Percentiles rank a stretch among this genome's conserved stretches.
Evolutionary conservation across 371 early-diverging fungal species (phyloP).

Genomic region (Saksenaea oblongispora): DNA sequence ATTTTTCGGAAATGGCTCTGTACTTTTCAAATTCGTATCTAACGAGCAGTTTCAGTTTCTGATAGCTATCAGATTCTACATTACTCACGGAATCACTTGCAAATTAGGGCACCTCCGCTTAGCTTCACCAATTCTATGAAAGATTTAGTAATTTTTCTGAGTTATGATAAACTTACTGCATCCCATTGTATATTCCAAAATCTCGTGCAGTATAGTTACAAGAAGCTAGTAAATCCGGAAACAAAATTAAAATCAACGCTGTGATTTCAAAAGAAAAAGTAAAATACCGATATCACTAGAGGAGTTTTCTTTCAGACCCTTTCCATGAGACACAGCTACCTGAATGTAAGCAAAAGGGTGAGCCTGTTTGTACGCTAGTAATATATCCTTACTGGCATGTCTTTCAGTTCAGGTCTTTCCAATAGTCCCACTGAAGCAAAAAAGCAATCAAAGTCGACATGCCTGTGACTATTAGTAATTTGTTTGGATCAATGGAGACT

Average conservation of each 20-base stretch:
- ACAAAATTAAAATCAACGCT: neutral
- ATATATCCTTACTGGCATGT: slow-evolving; percentile 59
- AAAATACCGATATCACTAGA: slow-evolving; percentile 42
- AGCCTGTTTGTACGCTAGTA: neutral
- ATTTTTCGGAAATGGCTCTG: slow-evolving; percentile 60
- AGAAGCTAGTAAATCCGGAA: slow-evolving; percentile 50
- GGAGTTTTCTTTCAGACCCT: slow-evolving; percentile 29
- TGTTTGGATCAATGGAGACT: neutral
- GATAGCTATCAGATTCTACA: neutral
- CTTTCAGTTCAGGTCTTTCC: slow-evolving; percentile 62
- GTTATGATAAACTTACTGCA: slow-evolving; percentile 43
- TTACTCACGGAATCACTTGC: slow-evolving; percentile 55
- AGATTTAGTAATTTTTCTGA: neutral
- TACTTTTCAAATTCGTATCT: slow-evolving; percentile 84
- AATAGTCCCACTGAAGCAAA: slow-evolving; percentile 83
- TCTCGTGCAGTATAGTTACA: slow-evolving; percentile 81
- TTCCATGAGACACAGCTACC: slow-evolving; percentile 48
- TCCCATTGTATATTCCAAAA: slow-evolving; percentile 75
- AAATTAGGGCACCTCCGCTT: slow-evolving; percentile 64
- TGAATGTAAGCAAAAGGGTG: neutral
- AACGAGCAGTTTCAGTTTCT: neutral
- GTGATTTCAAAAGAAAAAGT: slow-evolving; percentile 36
- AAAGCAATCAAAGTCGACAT: slow-evolving; percentile 94
- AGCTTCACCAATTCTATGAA: slow-evolving; percentile 47
- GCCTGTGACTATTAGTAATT: slow-evolving; percentile 50